These are phyloP conservation scores for Cyberlindnera petersonii DNA, from an alignment of 805 yeast genomes.

Conservation along the genomic window DNA sequence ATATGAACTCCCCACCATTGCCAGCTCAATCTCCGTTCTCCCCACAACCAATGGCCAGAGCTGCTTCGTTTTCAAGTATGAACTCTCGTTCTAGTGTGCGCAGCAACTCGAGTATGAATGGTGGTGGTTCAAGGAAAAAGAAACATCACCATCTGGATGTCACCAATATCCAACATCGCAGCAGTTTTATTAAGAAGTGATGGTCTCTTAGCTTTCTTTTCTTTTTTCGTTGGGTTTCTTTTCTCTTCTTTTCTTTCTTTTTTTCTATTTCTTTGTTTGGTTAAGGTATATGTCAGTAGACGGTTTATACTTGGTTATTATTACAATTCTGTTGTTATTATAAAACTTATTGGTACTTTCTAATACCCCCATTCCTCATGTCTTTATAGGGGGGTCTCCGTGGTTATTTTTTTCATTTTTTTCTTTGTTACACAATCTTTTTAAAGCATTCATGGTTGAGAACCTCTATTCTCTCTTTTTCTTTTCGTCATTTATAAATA, in stretches of 20 bases:
- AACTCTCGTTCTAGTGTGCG: constrained; percentile 15
- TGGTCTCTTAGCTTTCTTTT: too few species aligned
- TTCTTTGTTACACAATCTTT: too few species aligned
- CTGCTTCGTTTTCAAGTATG: constrained; percentile 20
- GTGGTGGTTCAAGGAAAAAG: constrained; percentile 14
- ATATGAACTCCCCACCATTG: constrained; percentile 1
- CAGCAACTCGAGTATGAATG: constrained; percentile 7
- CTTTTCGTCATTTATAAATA: not conserved
- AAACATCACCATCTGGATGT: constrained; percentile 28
- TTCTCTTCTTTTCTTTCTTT: too few species aligned
- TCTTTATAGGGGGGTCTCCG: too few species aligned
- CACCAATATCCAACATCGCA: constrained; percentile 9
- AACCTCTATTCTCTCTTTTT: not conserved
- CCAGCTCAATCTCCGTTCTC: not conserved
- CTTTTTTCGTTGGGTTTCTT: too few species aligned
- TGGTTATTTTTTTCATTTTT: too few species aligned
- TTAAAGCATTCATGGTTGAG: not conserved
- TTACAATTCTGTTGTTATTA: too few species aligned
- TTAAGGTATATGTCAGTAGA: not conserved
- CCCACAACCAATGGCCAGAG: constrained; percentile 9
- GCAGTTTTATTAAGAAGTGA: constrained; percentile 9
- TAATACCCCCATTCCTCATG: too few species aligned
- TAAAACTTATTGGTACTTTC: too few species aligned
- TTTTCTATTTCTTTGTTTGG: not conserved
- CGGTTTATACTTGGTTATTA: too few species aligned